A percentile compares a stretch with the other conserved stretches of the same genome.
Conservation (phyloP, 2,329 filamentous ascomycete species). For the Keithomyces neogunnii region DNA sequence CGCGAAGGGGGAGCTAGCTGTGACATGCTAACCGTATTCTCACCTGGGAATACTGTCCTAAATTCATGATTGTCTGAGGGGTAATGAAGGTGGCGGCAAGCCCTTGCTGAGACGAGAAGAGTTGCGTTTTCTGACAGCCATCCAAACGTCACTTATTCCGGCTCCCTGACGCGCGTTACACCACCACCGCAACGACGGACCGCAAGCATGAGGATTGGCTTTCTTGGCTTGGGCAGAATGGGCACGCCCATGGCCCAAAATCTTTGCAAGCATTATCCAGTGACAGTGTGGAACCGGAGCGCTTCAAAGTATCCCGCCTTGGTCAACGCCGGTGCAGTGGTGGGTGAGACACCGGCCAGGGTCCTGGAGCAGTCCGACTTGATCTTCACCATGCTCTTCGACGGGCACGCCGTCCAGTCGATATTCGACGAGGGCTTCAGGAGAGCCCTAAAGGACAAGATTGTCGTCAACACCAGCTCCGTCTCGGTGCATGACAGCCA, state of each 20-base stretch:
- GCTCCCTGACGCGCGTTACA: too few relatives aligned
- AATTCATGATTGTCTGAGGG: too few relatives aligned
- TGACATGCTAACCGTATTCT: too few relatives aligned
- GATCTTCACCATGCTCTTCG: conserved; percentile 23
- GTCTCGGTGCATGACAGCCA: conserved; percentile 18
- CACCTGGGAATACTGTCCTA: too few relatives aligned
- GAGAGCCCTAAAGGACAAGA: conserved; percentile 19
- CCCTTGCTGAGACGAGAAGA: too few relatives aligned
- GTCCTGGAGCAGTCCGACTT: conserved; percentile 19
- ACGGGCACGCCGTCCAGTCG: conserved; percentile 16
- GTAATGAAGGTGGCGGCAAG: too few relatives aligned
- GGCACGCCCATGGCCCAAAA: conserved; percentile 25
- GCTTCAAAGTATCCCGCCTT: conserved; percentile 17
- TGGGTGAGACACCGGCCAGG: conserved; percentile 15
- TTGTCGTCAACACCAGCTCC: conserved; percentile 22
- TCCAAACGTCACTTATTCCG: too few relatives aligned
- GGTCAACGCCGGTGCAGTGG: conserved; percentile 11
- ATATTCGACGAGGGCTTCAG: conserved; percentile 16
- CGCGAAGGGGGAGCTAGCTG: too few relatives aligned
- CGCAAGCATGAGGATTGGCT: conserved; percentile 16
- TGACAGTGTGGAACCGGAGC: conserved; percentile 24
- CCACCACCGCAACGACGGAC: too few relatives aligned
- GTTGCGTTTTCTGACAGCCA: too few relatives aligned
- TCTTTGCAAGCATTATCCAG: conserved; percentile 15
- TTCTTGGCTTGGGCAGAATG: conserved; percentile 23